These are phyloP conservation scores for Pezicula rhizophila DNA, from an alignment of 2,329 filamentous ascomycete genomes.

Conservation along the genomic window DNA sequence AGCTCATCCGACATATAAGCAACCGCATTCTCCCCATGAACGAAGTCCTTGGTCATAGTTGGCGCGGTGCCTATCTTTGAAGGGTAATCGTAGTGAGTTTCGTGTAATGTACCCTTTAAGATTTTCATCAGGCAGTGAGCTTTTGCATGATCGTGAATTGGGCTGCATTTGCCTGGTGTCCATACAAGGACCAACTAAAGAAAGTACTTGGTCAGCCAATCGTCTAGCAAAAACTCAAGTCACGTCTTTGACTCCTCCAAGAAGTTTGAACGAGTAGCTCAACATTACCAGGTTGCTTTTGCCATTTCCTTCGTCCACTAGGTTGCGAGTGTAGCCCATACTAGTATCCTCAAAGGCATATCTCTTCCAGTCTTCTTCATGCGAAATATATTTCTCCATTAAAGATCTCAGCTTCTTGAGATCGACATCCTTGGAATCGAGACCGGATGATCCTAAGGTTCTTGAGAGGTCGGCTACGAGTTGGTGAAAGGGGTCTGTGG, in stretches of 20 bases:
- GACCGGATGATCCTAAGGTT: conserved; percentile 71
- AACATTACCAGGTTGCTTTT: conserved; percentile 44
- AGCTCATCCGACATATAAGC: conserved; percentile 91
- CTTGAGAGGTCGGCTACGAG: conserved; percentile 70
- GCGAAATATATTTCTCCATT: conserved; percentile 70
- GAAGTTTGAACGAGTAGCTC: too few relatives aligned
- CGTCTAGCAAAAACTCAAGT: too few relatives aligned
- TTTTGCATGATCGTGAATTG: conserved; percentile 81
- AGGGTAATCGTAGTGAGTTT: conserved; percentile 77
- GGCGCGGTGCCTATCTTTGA: conserved; percentile 49
- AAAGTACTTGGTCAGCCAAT: not conserved
- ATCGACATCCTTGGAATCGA: conserved; percentile 77
- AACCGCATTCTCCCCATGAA: conserved; percentile 65
- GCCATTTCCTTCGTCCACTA: conserved; percentile 84
- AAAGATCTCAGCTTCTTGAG: conserved; percentile 62
- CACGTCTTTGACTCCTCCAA: too few relatives aligned
- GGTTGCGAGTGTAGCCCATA: conserved; percentile 75
- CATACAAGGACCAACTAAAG: conserved; percentile 76
- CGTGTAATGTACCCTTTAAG: conserved; percentile 69
- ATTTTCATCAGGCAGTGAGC: conserved; percentile 91
- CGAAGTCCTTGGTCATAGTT: conserved; percentile 58
- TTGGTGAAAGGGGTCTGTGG: conserved; percentile 51
- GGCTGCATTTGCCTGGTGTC: conserved; percentile 74
- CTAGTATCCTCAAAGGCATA: conserved; percentile 70
- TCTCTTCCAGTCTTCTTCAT: conserved; percentile 62